A percentile compares a stretch with the other conserved stretches of the same genome.
Evolutionary conservation across 139 green algal species (phyloP).

Genomic region (Chlamydomonas incerta): DNA sequence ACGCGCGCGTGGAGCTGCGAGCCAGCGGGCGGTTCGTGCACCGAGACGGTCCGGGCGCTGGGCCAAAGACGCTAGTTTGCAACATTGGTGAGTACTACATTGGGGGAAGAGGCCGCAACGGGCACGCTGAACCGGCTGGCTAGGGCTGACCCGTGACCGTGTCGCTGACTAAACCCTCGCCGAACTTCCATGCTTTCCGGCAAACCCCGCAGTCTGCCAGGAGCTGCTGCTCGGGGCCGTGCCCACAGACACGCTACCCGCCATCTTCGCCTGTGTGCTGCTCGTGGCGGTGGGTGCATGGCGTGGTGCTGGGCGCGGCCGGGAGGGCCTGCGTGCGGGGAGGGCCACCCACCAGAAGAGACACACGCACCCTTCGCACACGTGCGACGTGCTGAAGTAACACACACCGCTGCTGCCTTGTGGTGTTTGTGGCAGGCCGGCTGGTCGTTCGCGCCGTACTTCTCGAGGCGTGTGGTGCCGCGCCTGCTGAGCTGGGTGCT

Average conservation of each 20-base stretch:
- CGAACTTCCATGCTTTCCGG: no score
- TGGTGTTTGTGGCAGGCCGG: neutral
- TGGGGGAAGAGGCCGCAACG: no score
- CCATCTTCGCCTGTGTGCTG: constrained; percentile 41
- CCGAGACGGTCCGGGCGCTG: constrained; percentile 44
- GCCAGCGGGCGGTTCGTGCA: constrained; percentile 48
- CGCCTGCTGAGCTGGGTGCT: constrained; percentile 29
- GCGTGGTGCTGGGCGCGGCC: neutral
- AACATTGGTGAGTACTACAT: constrained; percentile 69
- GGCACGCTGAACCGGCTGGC: no score
- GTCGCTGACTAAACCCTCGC: no score
- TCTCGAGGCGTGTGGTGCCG: neutral
- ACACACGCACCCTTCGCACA: no score
- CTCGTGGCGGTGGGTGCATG: constrained; percentile 41
- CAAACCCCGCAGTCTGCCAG: constrained; percentile 41
- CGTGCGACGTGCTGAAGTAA: no score
- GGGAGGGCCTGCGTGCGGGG: no score
- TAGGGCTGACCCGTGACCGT: no score
- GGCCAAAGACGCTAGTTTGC: constrained; percentile 45
- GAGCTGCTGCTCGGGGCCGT: constrained; percentile 46
- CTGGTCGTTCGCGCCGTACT: neutral
- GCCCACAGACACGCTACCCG: constrained; percentile 47
- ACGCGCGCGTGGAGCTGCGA: constrained; percentile 36
- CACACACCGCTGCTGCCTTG: no score
- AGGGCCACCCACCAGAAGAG: no score